phyloP scores from a whole-genome alignment of 2,329 filamentous ascomycete genomes.

The Fusarium zealandicum region DNA sequence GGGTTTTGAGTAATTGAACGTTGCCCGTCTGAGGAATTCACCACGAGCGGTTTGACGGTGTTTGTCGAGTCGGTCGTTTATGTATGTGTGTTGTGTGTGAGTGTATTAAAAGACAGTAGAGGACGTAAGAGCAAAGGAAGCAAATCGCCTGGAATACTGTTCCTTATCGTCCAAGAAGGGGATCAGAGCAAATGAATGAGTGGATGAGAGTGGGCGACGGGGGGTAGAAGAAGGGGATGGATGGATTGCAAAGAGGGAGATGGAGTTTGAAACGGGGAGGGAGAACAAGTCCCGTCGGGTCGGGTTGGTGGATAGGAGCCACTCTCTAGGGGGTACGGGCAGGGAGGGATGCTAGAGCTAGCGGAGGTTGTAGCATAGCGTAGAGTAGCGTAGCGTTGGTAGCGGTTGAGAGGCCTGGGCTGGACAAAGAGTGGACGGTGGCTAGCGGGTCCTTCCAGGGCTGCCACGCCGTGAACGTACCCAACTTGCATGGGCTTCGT shows the following conservation, averaged over 20 bases:
- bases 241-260: conserved; percentile 13
- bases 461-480: neutral
- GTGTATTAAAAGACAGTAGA: conserved; percentile 37
- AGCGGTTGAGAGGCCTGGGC: conserved; percentile 17
- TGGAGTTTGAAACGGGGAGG: conserved; percentile 23
- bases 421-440: conserved; percentile 10
- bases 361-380: conserved; percentile 9
- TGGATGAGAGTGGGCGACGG: conserved; percentile 35
- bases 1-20: conserved; percentile 4
- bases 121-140: conserved; percentile 34
- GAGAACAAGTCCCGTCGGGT: conserved; percentile 20
- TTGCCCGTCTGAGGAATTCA: neutral
- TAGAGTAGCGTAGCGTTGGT: conserved; percentile 8
- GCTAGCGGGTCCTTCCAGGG: conserved; percentile 4
- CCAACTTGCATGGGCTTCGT: neutral
- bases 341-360: conserved; percentile 17
- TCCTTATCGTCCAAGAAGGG: conserved; percentile 40
- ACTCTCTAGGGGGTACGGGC: neutral
- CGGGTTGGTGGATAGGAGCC: conserved; percentile 28
- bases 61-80: conserved; percentile 1
- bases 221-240: conserved; percentile 40
- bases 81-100: conserved; percentile 3
- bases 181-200: conserved; percentile 38
- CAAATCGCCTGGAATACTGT: conserved; percentile 39
- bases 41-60: neutral